These are phyloP conservation scores for Recurvomyces mirabilis DNA, from an alignment of 495 filamentous ascomycete species.

Conservation along the genomic window DNA sequence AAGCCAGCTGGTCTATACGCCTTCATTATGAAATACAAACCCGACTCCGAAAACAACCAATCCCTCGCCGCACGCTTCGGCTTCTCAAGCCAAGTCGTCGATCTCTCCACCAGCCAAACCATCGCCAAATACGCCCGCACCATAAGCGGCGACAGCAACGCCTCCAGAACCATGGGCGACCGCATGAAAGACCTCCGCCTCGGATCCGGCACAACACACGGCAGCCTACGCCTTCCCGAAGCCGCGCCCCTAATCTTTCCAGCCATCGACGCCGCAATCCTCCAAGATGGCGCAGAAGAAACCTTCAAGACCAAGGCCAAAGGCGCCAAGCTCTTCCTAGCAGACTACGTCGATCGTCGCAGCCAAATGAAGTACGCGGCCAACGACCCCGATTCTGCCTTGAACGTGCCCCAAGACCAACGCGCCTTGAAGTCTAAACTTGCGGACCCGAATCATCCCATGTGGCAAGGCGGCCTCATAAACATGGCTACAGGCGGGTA, in stretches of 20 bases:
- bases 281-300: constrained; percentile 20
- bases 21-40: constrained; percentile 50
- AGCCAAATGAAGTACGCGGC: constrained; percentile 37
- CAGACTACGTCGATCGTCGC: constrained; percentile 42
- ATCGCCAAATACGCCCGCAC: constrained; percentile 24
- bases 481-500: constrained; percentile 33
- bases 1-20: constrained; percentile 48
- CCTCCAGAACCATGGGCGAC: constrained; percentile 19
- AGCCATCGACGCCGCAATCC: constrained; percentile 32
- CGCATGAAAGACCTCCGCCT: constrained; percentile 27
- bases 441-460: constrained; percentile 44
- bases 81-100: constrained; percentile 16
- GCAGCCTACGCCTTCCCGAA: constrained; percentile 40
- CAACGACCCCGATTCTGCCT: constrained; percentile 17
- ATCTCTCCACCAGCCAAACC: constrained; percentile 25
- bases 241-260: constrained; percentile 46
- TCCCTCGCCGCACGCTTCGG: constrained; percentile 4
- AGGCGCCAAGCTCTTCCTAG: constrained; percentile 36
- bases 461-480: constrained; percentile 32
- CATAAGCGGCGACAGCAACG: background rate
- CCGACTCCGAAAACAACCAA: constrained; percentile 23
- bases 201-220: constrained; percentile 38
- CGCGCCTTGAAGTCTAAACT: constrained; percentile 38
- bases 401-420: constrained; percentile 14
- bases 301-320: constrained; percentile 28